These are phyloP conservation scores for Emergomyces pasteurianus DNA, from an alignment of 2,329 filamentous ascomycete species.

Conservation along the genomic window DNA sequence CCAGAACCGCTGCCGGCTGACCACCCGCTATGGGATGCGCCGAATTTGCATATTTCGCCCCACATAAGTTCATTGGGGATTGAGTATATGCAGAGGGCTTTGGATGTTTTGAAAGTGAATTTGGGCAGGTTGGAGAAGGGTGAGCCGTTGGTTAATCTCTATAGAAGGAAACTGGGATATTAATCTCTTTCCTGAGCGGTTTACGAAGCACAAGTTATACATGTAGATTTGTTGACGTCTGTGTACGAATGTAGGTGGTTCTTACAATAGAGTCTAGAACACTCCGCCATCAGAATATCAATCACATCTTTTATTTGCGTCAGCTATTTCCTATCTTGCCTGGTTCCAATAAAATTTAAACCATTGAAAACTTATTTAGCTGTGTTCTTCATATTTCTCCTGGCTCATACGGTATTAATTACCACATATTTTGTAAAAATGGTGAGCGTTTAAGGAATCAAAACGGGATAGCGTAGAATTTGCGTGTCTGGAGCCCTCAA, in stretches of 20 bases:
- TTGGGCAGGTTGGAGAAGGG: constrained; percentile 42
- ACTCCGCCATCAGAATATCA: not conserved
- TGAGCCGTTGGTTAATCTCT: constrained; percentile 48
- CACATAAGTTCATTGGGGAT: constrained; percentile 48
- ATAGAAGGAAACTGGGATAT: constrained; percentile 50
- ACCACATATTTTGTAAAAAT: too few species aligned
- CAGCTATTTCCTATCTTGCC: not conserved
- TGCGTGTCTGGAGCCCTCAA: too few species aligned
- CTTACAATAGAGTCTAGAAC: not conserved
- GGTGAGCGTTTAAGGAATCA: too few species aligned
- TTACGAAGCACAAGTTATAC: not conserved
- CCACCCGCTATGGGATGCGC: constrained; percentile 56
- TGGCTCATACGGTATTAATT: too few species aligned
- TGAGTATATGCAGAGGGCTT: constrained; percentile 44
- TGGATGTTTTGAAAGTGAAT: constrained; percentile 49
- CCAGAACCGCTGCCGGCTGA: constrained; percentile 62
- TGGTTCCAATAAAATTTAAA: too few species aligned
- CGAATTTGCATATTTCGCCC: constrained; percentile 58
- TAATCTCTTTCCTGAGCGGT: constrained; percentile 20
- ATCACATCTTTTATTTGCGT: not conserved
- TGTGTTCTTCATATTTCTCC: too few species aligned
- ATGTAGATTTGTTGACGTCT: not conserved
- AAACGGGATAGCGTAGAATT: too few species aligned
- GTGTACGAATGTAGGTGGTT: not conserved
- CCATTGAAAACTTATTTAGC: too few species aligned